Percentiles rank a stretch among this genome's conserved stretches.
Evolutionary conservation across 192 early-diverging fungal species (phyloP).

Genomic region (Podila epigama): DNA sequence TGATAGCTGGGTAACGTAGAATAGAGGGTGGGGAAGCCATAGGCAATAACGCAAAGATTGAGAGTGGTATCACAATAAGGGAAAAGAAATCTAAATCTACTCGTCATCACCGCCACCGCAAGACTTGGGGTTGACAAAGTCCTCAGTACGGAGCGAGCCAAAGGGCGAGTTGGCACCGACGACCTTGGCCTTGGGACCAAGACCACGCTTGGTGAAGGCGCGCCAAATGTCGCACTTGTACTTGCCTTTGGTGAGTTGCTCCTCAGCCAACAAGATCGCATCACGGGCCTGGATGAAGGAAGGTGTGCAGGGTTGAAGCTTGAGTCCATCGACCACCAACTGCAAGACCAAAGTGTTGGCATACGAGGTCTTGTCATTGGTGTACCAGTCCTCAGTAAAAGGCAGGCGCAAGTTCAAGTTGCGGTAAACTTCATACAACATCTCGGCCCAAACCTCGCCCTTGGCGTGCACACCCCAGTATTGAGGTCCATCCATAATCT

Average conservation of each 20-base stretch:
- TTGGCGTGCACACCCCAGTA: constrained; percentile 95
- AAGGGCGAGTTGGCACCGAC: constrained; percentile 67
- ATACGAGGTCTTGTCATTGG: constrained; percentile 49
- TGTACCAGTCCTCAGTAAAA: constrained; percentile 66
- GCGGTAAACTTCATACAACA: constrained; percentile 89
- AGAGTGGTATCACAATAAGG: not conserved
- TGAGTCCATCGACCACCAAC: constrained; percentile 78
- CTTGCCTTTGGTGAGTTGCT: constrained; percentile 67
- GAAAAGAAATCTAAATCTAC: not conserved
- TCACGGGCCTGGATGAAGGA: constrained; percentile 76
- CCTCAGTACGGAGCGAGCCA: constrained; percentile 62
- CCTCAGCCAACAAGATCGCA: constrained; percentile 74
- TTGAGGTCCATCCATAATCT: constrained; percentile 73
- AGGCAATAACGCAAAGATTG: too few species aligned
- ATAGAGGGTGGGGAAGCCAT: too few species aligned
- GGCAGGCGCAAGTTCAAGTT: constrained; percentile 68
- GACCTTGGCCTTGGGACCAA: constrained; percentile 76
- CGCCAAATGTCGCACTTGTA: constrained; percentile 77
- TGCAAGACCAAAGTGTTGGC: constrained; percentile 77
- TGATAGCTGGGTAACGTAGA: too few species aligned
- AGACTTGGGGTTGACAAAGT: constrained; percentile 54
- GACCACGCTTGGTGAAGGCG: constrained; percentile 89
- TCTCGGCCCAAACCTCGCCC: constrained; percentile 94
- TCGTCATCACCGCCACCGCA: constrained; percentile 7
- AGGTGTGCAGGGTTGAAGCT: constrained; percentile 80